A percentile compares a stretch with the other conserved stretches of the same genome.
Evolutionary conservation across 2,329 filamentous ascomycete genomes (phyloP).

Genomic region (Emmonsiellopsis sp.): DNA sequence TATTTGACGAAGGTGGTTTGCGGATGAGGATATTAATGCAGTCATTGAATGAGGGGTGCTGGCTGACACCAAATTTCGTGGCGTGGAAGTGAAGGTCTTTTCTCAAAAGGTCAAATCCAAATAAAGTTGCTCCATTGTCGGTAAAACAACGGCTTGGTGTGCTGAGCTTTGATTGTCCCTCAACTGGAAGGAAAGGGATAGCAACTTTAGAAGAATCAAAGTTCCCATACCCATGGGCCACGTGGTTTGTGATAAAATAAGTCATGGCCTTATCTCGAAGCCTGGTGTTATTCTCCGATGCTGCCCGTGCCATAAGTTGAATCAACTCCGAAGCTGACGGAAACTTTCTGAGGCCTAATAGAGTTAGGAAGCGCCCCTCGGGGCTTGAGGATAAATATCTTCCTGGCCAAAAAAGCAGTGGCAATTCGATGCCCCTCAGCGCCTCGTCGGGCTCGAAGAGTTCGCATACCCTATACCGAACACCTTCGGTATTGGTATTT

Average conservation of each 20-base stretch:
- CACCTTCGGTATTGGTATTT: conserved; percentile 45
- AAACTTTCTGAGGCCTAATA: conserved; percentile 62
- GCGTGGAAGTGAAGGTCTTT: conserved; percentile 72
- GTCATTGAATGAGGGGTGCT: conserved; percentile 66
- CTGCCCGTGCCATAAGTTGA: conserved; percentile 61
- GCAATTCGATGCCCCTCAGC: conserved; percentile 60
- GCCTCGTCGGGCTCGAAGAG: conserved; percentile 70
- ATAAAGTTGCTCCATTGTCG: conserved; percentile 63
- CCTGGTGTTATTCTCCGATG: conserved; percentile 38
- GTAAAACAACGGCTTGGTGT: conserved; percentile 70
- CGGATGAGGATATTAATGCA: conserved; percentile 66
- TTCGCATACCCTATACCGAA: conserved; percentile 63
- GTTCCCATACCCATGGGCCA: conserved; percentile 62
- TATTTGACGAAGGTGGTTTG: conserved; percentile 58
- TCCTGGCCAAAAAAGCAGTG: conserved; percentile 74
- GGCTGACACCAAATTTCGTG: conserved; percentile 73
- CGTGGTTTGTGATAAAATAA: conserved; percentile 75
- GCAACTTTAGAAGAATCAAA: conserved; percentile 50
- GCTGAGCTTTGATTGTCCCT: conserved; percentile 56
- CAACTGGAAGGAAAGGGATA: conserved; percentile 61
- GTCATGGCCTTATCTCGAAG: conserved; percentile 62
- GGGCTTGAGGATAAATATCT: conserved; percentile 54
- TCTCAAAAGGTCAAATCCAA: conserved; percentile 72
- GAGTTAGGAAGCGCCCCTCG: conserved; percentile 65
- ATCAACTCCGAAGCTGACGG: conserved; percentile 68